phyloP scores from a whole-genome alignment of 2,329 filamentous ascomycete species.

The Aureobasidium lini region DNA sequence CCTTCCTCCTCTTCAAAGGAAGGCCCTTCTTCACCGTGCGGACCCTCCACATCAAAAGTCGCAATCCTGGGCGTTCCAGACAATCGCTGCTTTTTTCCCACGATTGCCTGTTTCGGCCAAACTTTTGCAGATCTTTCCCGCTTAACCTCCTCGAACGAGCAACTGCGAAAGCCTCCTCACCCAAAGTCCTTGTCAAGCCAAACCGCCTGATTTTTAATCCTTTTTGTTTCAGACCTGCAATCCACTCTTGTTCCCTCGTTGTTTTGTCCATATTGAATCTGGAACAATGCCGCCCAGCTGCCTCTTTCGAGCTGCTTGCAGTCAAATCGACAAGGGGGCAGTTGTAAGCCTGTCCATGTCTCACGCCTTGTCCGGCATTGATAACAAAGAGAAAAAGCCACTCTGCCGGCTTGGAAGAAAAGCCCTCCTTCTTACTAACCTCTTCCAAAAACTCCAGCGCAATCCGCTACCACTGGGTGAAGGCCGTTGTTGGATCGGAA shows the following conservation, averaged over 20 bases:
- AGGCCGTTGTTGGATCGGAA: too few relatives aligned
- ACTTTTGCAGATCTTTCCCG: not conserved
- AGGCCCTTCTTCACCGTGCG: conserved; percentile 8
- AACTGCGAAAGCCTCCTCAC: not conserved
- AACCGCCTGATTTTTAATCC: not conserved
- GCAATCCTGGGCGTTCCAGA: conserved; percentile 12
- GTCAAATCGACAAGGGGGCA: not conserved
- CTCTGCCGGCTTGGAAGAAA: not conserved
- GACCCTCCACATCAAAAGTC: conserved; percentile 8
- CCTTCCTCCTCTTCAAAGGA: not conserved
- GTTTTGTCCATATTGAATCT: conserved; percentile 9
- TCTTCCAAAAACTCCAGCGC: not conserved
- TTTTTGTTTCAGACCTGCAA: conserved; percentile 11
- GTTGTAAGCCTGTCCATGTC: not conserved
- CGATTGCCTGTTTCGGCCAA: not conserved
- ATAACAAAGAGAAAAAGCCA: not conserved
- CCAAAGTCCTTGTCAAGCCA: not conserved
- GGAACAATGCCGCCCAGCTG: conserved; percentile 1
- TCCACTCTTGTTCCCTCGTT: not conserved
- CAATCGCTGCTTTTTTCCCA: not conserved
- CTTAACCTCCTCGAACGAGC: not conserved
- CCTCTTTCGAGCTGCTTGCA: conserved; percentile 6
- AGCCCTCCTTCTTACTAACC: not conserved
- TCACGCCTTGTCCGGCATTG: not conserved
- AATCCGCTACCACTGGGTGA: not conserved